phyloP scores from a whole-genome alignment of 345 rosid species.

The Durio zibethinus region DNA sequence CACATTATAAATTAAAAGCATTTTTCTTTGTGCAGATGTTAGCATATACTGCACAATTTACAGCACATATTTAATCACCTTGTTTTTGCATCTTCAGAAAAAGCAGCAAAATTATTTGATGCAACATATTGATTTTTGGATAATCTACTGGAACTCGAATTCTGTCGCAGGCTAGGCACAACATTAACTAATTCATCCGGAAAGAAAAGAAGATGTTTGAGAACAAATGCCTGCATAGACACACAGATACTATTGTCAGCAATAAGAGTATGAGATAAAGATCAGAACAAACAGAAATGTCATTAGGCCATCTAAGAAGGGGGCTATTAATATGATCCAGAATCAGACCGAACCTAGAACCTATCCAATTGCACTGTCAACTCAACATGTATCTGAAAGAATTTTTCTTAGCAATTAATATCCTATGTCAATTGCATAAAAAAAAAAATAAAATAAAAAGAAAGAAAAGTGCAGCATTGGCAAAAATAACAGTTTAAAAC shows the following conservation, averaged over 20 bases:
- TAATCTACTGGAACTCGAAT: slow-evolving; percentile 39
- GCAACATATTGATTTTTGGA: slow-evolving; percentile 39
- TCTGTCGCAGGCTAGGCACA: slow-evolving; percentile 32
- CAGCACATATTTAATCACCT: slow-evolving; percentile 52
- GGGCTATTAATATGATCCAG: background rate
- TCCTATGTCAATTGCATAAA: background rate
- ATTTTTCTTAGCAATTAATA: background rate
- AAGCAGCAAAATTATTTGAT: slow-evolving; percentile 50
- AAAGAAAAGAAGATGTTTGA: slow-evolving; percentile 85
- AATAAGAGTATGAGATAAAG: background rate
- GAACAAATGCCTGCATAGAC: slow-evolving; percentile 84
- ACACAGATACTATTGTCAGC: slow-evolving; percentile 24
- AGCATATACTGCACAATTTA: slow-evolving; percentile 6
- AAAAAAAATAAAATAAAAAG: background rate
- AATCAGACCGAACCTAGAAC: background rate
- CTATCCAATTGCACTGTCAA: background rate
- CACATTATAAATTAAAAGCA: background rate
- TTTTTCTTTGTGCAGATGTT: background rate
- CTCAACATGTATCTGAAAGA: background rate
- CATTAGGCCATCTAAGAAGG: background rate
- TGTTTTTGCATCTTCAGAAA: slow-evolving; percentile 64
- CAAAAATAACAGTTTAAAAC: background rate
- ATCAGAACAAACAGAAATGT: background rate
- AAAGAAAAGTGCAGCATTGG: background rate
- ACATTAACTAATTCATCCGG: slow-evolving; percentile 54